Evolutionary conservation across 768 basidiomycete genomes (phyloP), one percentile per base, ranked within the genome.

Genomic region (Tylopilus vinaceipallidus): DNA sequence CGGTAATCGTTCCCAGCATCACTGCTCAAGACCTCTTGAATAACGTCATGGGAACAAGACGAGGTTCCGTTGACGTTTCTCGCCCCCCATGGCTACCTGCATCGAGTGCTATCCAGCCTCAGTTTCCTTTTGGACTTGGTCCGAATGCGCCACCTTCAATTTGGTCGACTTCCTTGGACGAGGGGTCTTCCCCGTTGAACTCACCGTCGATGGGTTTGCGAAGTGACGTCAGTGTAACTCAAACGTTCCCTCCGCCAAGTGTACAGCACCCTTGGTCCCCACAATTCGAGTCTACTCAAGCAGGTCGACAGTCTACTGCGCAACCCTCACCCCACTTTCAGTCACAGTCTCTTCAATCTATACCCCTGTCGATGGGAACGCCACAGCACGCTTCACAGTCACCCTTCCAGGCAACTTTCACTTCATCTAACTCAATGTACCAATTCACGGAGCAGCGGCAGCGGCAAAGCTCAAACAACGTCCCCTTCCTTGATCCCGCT

Each of bases 11-110:
- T 3, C 59, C 59, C 3, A 57, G 64, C 20, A 84, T 77, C 0
- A 89, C 86, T 12, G 87, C 87, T 0, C 75, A 82, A 59, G 87
- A 88, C 59, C 72, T 89, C 2, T 59, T 88, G 36, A 79, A 81
- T 46, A 76, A 77, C 55, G 52, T 63, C 50, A 58, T 66, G 56
- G 55, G 52, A 7, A 16, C 50, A 14, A 55, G 50, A 59, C 68
- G 42, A 32, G 52, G 52, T 50, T 17, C 30, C 32, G 49, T 35
- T 32, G 67, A 67, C 14, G 29, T 48, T 33, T 33, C 37, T 36
- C 58, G 58, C 34, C 49, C 51, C 19, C 50, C 50, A 17, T 52
- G 34, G 22, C 60, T 20, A 8, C 50, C 48, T 42, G 46, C 54
- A 43, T 61, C 48, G 64, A 68, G 47, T 65, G 66, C 69, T 8